A percentile compares a stretch with the other conserved stretches of the same genome.
Conservation (phyloP, 2,329 filamentous ascomycete species). For the Colletotrichum lini region DNA sequence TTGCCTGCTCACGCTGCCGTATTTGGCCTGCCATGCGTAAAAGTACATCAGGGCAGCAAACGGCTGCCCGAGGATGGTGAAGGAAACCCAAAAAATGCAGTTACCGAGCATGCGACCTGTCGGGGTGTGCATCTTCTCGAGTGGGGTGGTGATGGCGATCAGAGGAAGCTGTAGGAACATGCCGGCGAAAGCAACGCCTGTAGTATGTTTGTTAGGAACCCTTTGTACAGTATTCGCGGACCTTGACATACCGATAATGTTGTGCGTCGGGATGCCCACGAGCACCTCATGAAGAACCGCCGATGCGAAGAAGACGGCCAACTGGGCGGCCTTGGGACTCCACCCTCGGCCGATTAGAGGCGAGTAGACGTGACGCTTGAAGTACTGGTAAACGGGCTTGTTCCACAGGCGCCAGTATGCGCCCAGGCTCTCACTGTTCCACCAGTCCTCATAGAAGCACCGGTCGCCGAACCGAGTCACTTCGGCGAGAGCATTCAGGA, state of each 20-base stretch:
- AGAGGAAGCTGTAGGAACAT: constrained; percentile 96
- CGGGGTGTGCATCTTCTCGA: constrained; percentile 84
- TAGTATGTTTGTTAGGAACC: constrained; percentile 7
- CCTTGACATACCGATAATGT: constrained; percentile 79
- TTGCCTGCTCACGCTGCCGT: constrained; percentile 80
- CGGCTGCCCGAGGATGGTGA: constrained; percentile 95
- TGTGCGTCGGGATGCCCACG: constrained; percentile 95
- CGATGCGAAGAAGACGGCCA: constrained; percentile 89
- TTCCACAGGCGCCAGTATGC: constrained; percentile 98
- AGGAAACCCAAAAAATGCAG: constrained; percentile 95
- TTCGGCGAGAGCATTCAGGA: constrained; percentile 92
- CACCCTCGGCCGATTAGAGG: constrained; percentile 90
- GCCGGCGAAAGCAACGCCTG: constrained; percentile 90
- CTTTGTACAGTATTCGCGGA: background rate
- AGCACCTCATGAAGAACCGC: constrained; percentile 92
- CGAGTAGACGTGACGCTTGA: constrained; percentile 93
- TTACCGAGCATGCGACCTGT: constrained; percentile 89
- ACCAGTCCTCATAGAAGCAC: constrained; percentile 98
- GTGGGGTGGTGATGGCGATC: constrained; percentile 82
- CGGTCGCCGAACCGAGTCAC: constrained; percentile 91
- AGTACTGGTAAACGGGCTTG: constrained; percentile 96
- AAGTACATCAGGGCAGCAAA: constrained; percentile 94
- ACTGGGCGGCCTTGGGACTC: constrained; percentile 77
- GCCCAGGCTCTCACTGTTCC: constrained; percentile 90
- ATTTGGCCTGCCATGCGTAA: constrained; percentile 98